phyloP scores from a whole-genome alignment of 495 filamentous ascomycete species.

The Trichoderma parareesei region DNA sequence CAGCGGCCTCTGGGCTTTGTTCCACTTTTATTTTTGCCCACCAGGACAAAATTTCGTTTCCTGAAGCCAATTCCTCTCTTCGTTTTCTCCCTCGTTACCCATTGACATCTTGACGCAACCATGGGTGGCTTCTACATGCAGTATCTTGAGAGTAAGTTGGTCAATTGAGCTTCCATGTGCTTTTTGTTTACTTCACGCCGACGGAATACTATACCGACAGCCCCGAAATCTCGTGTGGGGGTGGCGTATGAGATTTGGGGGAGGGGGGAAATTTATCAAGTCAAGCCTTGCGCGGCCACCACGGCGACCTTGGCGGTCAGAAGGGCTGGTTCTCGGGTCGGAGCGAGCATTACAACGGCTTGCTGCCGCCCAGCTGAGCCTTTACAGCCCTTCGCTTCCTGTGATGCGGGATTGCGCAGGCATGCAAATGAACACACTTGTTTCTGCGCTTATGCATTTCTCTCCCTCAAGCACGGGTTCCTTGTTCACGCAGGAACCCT shows the following conservation, averaged over 20 bases:
- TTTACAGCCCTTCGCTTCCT: not conserved
- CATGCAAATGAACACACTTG: not conserved
- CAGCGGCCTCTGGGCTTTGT: constrained; percentile 1
- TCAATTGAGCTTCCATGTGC: constrained; percentile 7
- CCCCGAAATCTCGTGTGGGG: constrained; percentile 8
- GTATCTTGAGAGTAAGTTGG: constrained; percentile 53
- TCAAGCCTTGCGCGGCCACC: constrained; percentile 3
- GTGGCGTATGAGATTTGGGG: constrained; percentile 7
- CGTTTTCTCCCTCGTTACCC: constrained; percentile 7
- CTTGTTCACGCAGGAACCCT: not conserved
- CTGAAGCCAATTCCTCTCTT: not conserved
- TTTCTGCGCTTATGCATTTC: not conserved
- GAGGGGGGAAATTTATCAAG: constrained; percentile 1
- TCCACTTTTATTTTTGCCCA: constrained; percentile 16
- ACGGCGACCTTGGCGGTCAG: not conserved
- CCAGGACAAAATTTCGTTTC: not conserved
- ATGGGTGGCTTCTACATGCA: constrained; percentile 57
- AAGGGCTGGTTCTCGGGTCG: not conserved
- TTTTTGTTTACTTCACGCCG: constrained; percentile 8
- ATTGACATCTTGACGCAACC: constrained; percentile 26
- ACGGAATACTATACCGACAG: not conserved
- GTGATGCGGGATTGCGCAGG: not conserved
- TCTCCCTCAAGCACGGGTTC: not conserved
- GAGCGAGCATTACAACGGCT: not conserved
- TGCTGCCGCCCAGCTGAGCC: not conserved